Evolutionary conservation across 164 flowering plant species (phyloP), one percentile per base, ranked within the genome.

Genomic region (Euptelea pleiosperma): DNA sequence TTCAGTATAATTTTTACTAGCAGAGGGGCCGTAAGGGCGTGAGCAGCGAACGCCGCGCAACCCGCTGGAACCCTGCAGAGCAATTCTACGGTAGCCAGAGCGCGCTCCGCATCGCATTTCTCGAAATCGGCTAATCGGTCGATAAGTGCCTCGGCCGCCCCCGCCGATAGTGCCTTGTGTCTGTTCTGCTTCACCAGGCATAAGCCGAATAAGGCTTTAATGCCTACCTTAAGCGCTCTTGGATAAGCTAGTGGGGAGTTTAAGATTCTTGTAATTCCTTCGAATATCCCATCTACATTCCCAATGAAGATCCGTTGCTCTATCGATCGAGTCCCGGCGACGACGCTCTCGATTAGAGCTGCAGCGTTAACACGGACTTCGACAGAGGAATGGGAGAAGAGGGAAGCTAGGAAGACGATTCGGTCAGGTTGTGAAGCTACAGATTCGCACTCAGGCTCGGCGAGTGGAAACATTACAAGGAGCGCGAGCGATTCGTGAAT

Each of bases 31-130:
- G 91, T 82, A 12, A 89, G 77, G 40, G 89, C 84, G 74, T 87
- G 89, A 9, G 65, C 67, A 0, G 76, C 83, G 11, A 92, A 77
- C 26, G 89, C 89, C 39, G 73, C 70, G 68, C 96, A 86, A 0
- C 98, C 98, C 0, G 72, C 45, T 31, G 85, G 85, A 8, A 78
- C 55, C 52, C 98, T 61, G 67, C 96, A 86, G 6, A 93, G 79
- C 15, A 93, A 76, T 63, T 93, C 98, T n/a, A 89, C 70, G 29
- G 97, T 86, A 0, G 96, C 97, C 24, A 93, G 78, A 0, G 89
- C 98, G 3, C 97, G 60, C 74, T 93, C 98, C 0, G 89, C 81
- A 62, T 87, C 98, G 75, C 89, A 75, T 61, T 75, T 75, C 65
- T 89, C 98, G 63, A 83, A 72, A 40, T 83, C 98, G 6, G 82